Base-by-base conservation (phyloP, 2,329 filamentous ascomycete genomes). In the Aspergillus carbonarius region DNA sequence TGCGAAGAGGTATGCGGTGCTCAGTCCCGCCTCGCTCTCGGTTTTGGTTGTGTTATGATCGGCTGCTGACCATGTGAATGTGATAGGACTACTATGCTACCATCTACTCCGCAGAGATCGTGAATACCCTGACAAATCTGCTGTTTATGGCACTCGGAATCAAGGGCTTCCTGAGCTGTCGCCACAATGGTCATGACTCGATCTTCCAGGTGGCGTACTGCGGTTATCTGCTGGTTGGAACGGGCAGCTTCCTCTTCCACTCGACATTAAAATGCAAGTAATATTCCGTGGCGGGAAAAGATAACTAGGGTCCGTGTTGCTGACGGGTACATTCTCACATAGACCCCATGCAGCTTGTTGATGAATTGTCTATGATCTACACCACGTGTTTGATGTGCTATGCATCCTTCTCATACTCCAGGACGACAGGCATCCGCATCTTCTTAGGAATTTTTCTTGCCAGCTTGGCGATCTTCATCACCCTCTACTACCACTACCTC, bases 111-210 rank as follows among this genome's bases (percentile, higher is more conserved):
- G 90, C 90, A 35, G 90, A 93, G 71, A 86, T 93, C 47, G 84
- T 92, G 70, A 93, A 90, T 76, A 90, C 91, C 3, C 68, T 93
- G 32, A 96, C 92, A 34, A 96, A 96, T 73, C 73, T 90, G 3
- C 78, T 95, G 23, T 96, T 96, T 74, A 81, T 96, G 66, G 90
- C 83, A 73, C 83, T 96, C 18, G 91, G 91, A 7, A 76, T 85
- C 64, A 89, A 88, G 70, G 93, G 93, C 23, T 85, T 95, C 61
- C 78, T 81, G 55, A 92, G 87, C 73, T 96, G 91, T 73, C 70
- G 88, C 39, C 82, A 81, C 63, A 82, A 96, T 74, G 81, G 82
- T 15, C 91, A 96, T 74, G 89, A 92, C 56, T 78, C 75, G 13
- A 88, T 96, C 59, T 96, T 96, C 75, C 71, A 89, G 51, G 78